Percentiles rank a stretch among this genome's conserved stretches.
Conservation (phyloP, 768 basidiomycete genomes). For the Infundibulicybe gibba region DNA sequence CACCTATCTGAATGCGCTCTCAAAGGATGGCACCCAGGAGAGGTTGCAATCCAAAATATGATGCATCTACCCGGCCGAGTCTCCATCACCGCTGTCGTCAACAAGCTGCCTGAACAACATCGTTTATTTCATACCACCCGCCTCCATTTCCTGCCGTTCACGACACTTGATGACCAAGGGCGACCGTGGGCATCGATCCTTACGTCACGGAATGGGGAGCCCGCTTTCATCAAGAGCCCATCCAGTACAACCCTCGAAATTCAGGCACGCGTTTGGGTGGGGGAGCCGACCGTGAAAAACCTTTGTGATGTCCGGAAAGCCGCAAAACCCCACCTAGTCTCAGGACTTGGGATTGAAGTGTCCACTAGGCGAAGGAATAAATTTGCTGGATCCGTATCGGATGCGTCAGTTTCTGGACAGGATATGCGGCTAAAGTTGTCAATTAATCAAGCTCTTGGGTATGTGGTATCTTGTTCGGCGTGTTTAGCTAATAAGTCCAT, state of each 20-base stretch:
- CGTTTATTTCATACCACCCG: conserved; percentile 42
- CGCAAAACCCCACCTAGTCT: conserved; percentile 28
- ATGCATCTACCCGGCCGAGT: conserved; percentile 23
- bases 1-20: conserved; percentile 11
- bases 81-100: conserved; percentile 35
- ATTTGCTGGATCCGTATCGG: conserved; percentile 45
- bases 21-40: conserved; percentile 50
- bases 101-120: conserved; percentile 48
- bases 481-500: background rate
- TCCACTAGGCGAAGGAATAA: conserved; percentile 58
- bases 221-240: conserved; percentile 40
- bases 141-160: conserved; percentile 53
- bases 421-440: conserved; percentile 27
- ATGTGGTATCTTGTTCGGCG: conserved; percentile 12
- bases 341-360: conserved; percentile 60
- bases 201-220: conserved; percentile 36
- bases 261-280: conserved; percentile 42
- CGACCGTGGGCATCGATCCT: conserved; percentile 63
- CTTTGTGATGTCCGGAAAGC: conserved; percentile 31
- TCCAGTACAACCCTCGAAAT: conserved; percentile 33
- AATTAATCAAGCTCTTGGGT: conserved; percentile 62
- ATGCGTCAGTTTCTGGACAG: conserved; percentile 20
- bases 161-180: conserved; percentile 44
- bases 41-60: conserved; percentile 42
- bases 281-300: conserved; percentile 37